phyloP scores from a whole-genome alignment of 148 eudicot species.

The Amaranthus hypochondriacus region DNA sequence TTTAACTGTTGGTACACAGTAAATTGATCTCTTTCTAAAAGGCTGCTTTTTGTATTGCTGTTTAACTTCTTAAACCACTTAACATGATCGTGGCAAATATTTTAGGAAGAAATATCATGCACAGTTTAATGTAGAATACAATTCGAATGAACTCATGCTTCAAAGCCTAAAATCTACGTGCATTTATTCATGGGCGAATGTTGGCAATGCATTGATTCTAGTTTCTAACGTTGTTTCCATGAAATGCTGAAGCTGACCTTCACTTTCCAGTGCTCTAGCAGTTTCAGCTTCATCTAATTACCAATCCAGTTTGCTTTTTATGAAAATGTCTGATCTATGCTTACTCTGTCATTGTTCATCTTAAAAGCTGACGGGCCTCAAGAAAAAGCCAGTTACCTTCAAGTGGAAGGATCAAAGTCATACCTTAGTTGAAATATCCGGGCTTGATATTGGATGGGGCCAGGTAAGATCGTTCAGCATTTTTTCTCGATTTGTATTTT shows the following conservation, averaged over 20 bases:
- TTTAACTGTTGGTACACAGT: no score
- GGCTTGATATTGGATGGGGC: conserved; percentile 97
- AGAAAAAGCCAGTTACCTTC: conserved; percentile 58
- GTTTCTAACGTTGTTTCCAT: not conserved
- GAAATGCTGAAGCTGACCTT: not conserved
- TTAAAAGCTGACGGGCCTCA: conserved; percentile 72
- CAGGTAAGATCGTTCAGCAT: conserved; percentile 41
- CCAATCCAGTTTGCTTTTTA: conserved; percentile 1
- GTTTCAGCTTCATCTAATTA: not conserved
- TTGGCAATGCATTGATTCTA: not conserved
- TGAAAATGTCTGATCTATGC: not conserved
- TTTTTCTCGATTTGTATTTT: no score
- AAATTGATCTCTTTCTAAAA: no score
- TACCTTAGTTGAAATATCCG: conserved; percentile 76
- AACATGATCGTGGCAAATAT: no score
- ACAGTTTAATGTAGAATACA: no score
- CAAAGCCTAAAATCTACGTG: no score
- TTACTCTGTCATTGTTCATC: conserved; percentile 11
- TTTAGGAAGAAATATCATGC: no score
- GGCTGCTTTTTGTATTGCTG: no score
- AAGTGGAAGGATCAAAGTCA: conserved; percentile 49
- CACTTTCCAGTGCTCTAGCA: not conserved
- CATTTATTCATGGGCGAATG: not conserved
- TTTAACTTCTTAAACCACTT: no score
- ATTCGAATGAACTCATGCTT: no score